Evolutionary conservation across 768 basidiomycete species (phyloP), one percentile per base, ranked within the genome.

Genomic region (Leucosporidium creatinivorum): DNA sequence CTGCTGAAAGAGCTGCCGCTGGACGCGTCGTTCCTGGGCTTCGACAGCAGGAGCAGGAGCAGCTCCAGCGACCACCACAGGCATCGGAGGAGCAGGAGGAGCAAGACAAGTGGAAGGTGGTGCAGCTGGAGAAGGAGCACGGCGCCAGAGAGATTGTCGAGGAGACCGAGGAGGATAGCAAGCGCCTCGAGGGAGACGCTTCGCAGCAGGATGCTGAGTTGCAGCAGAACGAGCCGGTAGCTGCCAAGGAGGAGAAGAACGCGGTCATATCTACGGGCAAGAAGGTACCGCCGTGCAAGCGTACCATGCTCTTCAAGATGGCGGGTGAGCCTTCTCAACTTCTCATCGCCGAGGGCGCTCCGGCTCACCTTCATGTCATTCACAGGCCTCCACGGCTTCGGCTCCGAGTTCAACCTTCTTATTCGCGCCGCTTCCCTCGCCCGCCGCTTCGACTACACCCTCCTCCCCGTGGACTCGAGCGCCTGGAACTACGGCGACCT

Each of bases 401-500:
- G 70, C 9, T 66, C 64, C 58, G 70, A 72, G 51, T 31, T 72
- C 10, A 54, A 62, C 19, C 58, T 72, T 26, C 33, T 72, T 12
- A 49, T 68, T 1, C 67, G 70, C 13, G 48, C 65, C 19, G 57
- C 70, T 21, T 21, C 65, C 8, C 58, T 72, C 36, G 61, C 70
- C 7, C 28, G 47, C 7, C 61, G 57, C 39, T 72, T 31, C 65
- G 58, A 55, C 51, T 72, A 68, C 65, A 49, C 61, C n/a, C 54
- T 68, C 33, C 59, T 72, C 48, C 33, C 67, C 39, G 18, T 66
- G 61, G 70, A 72, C 61, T 33, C 57, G 0, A 9, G 61, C 4
- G 0, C 18, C 5, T 72, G 70, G 70, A 72, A 72, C 62, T 68
- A 68, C 55, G 70, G 70, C 39, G n/a, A 61, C 25, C 66, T 62